Conservation (phyloP, 2,329 filamentous ascomycete genomes). For the Fusarium pseudonygamai region DNA sequence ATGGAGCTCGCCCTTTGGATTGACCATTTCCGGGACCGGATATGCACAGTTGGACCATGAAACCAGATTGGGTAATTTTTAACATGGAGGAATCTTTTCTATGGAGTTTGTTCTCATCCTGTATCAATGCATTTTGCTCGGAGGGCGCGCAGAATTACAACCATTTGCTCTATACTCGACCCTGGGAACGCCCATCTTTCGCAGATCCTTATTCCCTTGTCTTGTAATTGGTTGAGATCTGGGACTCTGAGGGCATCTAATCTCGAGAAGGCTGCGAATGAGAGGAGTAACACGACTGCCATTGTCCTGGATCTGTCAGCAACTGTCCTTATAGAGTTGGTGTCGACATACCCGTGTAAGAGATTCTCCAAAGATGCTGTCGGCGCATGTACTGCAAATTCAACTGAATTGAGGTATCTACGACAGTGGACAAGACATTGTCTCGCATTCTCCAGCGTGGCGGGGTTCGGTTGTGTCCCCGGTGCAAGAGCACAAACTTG, state of each 20-base stretch:
- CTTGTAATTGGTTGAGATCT: constrained; percentile 29
- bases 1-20: neutral
- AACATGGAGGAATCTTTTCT: too few species aligned
- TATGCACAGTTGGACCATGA: neutral
- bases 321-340: fast-evolving
- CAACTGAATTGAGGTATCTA: constrained; percentile 21
- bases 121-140: constrained; percentile 35
- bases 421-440: constrained; percentile 31
- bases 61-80: fast-evolving
- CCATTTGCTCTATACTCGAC: constrained; percentile 36
- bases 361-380: constrained; percentile 31
- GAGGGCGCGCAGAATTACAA: constrained; percentile 30
- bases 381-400: constrained; percentile 17
- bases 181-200: constrained; percentile 34
- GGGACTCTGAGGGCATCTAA: constrained; percentile 19
- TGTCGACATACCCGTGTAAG: constrained; percentile 16
- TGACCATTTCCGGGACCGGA: neutral
- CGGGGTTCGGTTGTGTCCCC: neutral
- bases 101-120: neutral
- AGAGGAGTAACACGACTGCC: constrained; percentile 27
- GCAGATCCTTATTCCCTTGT: constrained; percentile 33
- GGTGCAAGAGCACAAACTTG: constrained; percentile 22
- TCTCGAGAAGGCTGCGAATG: constrained; percentile 31
- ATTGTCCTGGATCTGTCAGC: constrained; percentile 20
- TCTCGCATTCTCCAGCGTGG: constrained; percentile 27